phyloP scores from a whole-genome alignment of 169 alveolate species.

The Eimeria mitis region DNA sequence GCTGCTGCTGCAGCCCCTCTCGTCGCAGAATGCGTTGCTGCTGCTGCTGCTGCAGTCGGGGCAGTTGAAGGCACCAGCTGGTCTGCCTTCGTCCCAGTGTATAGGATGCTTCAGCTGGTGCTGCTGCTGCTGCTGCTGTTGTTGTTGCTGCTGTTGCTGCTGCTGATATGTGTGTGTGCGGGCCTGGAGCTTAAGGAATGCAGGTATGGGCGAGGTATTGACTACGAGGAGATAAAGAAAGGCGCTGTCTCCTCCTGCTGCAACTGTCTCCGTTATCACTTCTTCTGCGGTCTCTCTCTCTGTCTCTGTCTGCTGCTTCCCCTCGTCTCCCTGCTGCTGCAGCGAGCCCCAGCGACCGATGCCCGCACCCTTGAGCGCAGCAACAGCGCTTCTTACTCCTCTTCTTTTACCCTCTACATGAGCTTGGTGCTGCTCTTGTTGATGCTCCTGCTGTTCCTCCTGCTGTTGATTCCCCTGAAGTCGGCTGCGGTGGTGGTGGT shows the following conservation, averaged over 20 bases:
- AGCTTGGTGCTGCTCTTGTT: not conserved
- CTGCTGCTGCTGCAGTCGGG: constrained; percentile 42
- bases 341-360: constrained; percentile 23
- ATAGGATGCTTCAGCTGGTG: constrained; percentile 14
- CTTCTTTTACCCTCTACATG: too few species aligned
- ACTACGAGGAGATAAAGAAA: constrained; percentile 27
- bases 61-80: constrained; percentile 33
- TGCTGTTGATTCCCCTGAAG: not conserved
- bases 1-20: constrained; percentile 10
- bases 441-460: not conserved
- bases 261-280: not conserved
- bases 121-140: not conserved
- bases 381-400: too few species aligned
- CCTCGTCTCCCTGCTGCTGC: not conserved
- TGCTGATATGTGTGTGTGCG: not conserved
- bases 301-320: not conserved
- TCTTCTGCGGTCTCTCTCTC: too few species aligned
- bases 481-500: not conserved
- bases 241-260: constrained; percentile 23
- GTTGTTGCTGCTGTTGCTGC: constrained; percentile 7
- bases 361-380: constrained; percentile 18
- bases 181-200: not conserved
- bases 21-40: not conserved
- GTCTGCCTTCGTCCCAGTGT: constrained; percentile 38
- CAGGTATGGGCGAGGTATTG: constrained; percentile 24